Evolutionary conservation across 2,329 filamentous ascomycete genomes (phyloP), one percentile per base, ranked within the genome.

Genomic region (Penicillium sp.): DNA sequence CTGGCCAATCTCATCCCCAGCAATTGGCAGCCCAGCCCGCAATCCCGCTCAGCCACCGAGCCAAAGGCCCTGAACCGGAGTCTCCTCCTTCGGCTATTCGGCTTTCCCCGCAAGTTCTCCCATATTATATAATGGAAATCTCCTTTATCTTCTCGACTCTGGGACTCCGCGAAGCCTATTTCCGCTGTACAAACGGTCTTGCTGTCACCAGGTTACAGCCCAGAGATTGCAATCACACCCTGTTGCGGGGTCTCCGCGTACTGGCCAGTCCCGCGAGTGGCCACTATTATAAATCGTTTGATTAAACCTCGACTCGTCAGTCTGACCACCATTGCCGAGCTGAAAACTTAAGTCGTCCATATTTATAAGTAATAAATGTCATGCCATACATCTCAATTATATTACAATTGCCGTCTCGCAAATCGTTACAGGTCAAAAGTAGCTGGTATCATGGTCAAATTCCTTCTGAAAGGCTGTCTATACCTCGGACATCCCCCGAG

Each of bases 41-140:
- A 41, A 41, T 41, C 35, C 35, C 35, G 35, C 35, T 41, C 35
- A 38, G 31, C 31, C 9, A 15, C 31, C 8, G 3, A 41, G 35
- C 35, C 35, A 41, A 45, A 45, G n/a, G 23, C 23, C 45, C 11
- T 21, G n/a, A 19, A 19, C 45, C n/a, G 11, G 45, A 47, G 45
- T 47, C 45, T 47, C 45, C 45, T 19, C 45, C n/a, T 31, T 47
- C 56, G 56, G 49, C 23, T 59, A 46, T 46, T 59, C 49, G 57
- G 57, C 49, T 59, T 41, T 54, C 57, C 57, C 56, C 57, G 21
- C 57, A 59, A 31, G 44, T 44, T 48, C 44, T 48, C 9, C 19
- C n/a, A 7, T 35, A 58, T 58, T 52, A 58, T 49, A 47, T 52
- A 58, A 58, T 29, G 11, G 15, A 30, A 50, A 26, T 48, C 23